Conservation (phyloP, 2,329 filamentous ascomycete genomes). For the Trichoderma cornu-damae region DNA sequence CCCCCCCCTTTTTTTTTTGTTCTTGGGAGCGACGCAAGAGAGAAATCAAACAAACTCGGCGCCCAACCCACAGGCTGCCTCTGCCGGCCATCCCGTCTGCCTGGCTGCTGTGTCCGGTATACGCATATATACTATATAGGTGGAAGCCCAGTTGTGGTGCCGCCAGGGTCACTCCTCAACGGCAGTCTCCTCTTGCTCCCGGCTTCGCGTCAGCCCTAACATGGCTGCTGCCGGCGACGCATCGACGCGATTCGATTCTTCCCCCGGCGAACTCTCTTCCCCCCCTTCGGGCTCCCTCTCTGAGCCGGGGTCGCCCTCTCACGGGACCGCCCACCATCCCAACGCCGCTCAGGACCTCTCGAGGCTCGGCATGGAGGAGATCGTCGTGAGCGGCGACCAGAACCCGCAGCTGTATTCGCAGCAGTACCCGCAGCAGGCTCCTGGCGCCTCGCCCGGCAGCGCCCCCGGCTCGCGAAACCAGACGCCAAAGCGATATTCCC, state of each 20-base stretch:
- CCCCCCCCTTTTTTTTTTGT: too few species aligned
- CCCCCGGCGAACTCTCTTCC: conserved; percentile 47
- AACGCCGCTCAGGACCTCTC: conserved; percentile 16
- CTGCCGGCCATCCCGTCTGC: neutral
- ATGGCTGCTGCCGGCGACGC: conserved; percentile 31
- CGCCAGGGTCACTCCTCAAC: conserved; percentile 3
- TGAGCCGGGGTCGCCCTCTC: conserved; percentile 44
- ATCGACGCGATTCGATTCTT: conserved; percentile 43
- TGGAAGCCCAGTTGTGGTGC: neutral
- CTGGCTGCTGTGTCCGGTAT: neutral
- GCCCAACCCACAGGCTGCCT: neutral
- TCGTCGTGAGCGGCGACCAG: conserved; percentile 41
- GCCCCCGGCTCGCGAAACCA: conserved; percentile 17
- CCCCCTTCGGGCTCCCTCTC: conserved; percentile 48
- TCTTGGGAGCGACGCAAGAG: neutral
- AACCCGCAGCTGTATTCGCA: conserved; percentile 23
- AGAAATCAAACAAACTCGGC: neutral
- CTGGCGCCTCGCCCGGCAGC: conserved; percentile 20
- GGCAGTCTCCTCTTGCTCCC: neutral
- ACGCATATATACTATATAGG: too few species aligned
- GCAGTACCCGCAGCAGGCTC: conserved; percentile 27
- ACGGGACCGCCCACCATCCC: conserved; percentile 29
- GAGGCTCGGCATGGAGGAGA: conserved; percentile 43
- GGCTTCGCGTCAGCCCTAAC: conserved; percentile 14
- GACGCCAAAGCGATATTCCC: conserved; percentile 31